These are phyloP conservation scores for Ilyonectria destructans DNA, from an alignment of 2,329 filamentous ascomycete genomes.

Conservation along the genomic window DNA sequence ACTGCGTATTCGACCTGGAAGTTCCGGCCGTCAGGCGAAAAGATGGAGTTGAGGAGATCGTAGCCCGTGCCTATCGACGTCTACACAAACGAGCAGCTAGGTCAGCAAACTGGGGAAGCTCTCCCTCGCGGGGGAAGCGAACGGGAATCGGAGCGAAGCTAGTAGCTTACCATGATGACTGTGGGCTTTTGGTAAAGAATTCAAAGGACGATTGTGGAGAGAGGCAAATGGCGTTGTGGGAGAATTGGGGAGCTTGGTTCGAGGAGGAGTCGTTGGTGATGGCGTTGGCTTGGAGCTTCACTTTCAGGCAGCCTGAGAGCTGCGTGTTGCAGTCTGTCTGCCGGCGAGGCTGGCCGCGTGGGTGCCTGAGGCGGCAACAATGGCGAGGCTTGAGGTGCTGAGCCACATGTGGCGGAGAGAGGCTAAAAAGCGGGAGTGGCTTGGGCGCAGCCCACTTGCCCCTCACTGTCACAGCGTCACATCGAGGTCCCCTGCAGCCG, in stretches of 20 bases:
- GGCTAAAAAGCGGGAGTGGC: conserved; percentile 45
- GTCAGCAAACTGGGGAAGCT: conserved; percentile 46
- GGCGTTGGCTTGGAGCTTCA: conserved; percentile 54
- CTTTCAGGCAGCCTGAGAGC: conserved; percentile 63
- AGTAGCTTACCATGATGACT: conserved; percentile 54
- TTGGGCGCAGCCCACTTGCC: conserved; percentile 35
- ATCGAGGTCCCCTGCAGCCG: conserved; percentile 30
- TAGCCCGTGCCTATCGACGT: conserved; percentile 99
- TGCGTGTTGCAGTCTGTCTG: conserved; percentile 55
- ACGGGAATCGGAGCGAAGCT: conserved; percentile 24
- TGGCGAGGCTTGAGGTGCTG: conserved; percentile 24
- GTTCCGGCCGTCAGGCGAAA: conserved; percentile 98
- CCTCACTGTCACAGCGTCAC: conserved; percentile 26
- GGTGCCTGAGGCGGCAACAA: conserved; percentile 52
- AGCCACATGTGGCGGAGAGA: conserved; percentile 25
- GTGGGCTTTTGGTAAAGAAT: conserved; percentile 33
- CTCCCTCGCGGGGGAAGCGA: conserved; percentile 42
- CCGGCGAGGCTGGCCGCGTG: conserved; percentile 46
- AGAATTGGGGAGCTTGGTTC: conserved; percentile 35
- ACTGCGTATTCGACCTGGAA: conserved; percentile 99
- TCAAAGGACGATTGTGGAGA: conserved; percentile 16
- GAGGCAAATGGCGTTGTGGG: conserved; percentile 21
- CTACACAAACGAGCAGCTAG: conserved; percentile 63
- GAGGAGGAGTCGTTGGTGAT: conserved; percentile 45
- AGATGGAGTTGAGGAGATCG: conserved; percentile 99